Percentiles rank a stretch among this genome's conserved stretches.
These are phyloP conservation scores for Starmerella floricola DNA, from an alignment of 805 yeast species.

Conservation along the genomic window DNA sequence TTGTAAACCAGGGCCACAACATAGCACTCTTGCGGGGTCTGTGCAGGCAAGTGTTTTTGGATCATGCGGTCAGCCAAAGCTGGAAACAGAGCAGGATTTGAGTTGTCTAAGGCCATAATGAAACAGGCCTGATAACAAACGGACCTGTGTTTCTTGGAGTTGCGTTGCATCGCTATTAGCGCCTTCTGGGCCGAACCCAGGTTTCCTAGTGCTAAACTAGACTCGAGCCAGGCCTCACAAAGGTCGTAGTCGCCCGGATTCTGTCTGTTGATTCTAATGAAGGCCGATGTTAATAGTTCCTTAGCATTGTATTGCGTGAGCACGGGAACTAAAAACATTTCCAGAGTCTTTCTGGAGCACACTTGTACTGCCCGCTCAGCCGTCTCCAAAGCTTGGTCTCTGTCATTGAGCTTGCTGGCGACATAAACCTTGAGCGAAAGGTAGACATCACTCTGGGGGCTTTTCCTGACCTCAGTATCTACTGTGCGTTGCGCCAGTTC, in stretches of 20 bases:
- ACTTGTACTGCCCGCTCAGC: slow-evolving; percentile 13
- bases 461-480: slow-evolving; percentile 38
- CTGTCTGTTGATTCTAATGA: slow-evolving; percentile 20
- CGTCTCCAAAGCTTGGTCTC: slow-evolving; percentile 8
- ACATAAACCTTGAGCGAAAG: slow-evolving; percentile 19
- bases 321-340: slow-evolving; percentile 26
- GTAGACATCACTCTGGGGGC: slow-evolving; percentile 47
- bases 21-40: slow-evolving; percentile 53
- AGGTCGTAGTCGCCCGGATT: slow-evolving; percentile 18
- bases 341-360: slow-evolving; percentile 14
- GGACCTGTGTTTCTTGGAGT: slow-evolving; percentile 18
- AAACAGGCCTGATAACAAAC: slow-evolving; percentile 29
- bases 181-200: slow-evolving; percentile 20
- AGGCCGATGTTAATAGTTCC: slow-evolving; percentile 22
- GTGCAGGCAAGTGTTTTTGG: slow-evolving; percentile 40
- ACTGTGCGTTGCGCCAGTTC: slow-evolving; percentile 42
- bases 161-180: slow-evolving; percentile 22
- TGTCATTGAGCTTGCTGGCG: slow-evolving; percentile 10
- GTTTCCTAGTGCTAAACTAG: slow-evolving; percentile 16
- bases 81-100: slow-evolving; percentile 44
- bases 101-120: slow-evolving; percentile 36
- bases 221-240: slow-evolving; percentile 21
- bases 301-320: slow-evolving; percentile 24
- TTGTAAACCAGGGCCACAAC: slow-evolving; percentile 44
- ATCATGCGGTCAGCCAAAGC: slow-evolving; percentile 49